These are phyloP conservation scores for Penicillium atrosanguineum DNA, from an alignment of 495 filamentous ascomycete species.

Conservation along the genomic window DNA sequence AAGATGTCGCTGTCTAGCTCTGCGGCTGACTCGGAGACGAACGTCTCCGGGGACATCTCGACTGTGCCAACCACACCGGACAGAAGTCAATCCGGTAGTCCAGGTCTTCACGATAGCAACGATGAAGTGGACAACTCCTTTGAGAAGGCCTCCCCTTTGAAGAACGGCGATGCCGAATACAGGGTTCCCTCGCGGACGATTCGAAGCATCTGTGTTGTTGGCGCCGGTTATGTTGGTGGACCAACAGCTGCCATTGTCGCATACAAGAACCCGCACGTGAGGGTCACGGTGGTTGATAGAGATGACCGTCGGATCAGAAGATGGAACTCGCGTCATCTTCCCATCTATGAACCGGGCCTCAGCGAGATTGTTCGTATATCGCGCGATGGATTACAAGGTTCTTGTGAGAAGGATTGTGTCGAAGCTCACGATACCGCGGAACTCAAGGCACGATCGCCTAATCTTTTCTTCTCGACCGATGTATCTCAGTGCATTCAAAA, in stretches of 20 bases:
- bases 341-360: conserved; percentile 54
- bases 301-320: conserved; percentile 60
- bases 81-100: conserved; percentile 10
- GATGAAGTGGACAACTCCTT: neutral
- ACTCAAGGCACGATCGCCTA: conserved; percentile 23
- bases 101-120: neutral
- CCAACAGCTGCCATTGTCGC: conserved; percentile 74
- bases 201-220: conserved; percentile 11
- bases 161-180: neutral
- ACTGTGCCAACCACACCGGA: conserved; percentile 10
- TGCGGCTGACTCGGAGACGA: conserved; percentile 3
- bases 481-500: conserved; percentile 56
- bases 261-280: conserved; percentile 62
- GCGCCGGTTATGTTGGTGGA: conserved; percentile 33
- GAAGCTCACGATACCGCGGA: neutral
- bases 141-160: neutral
- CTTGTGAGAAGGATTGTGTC: neutral
- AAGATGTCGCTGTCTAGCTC: neutral
- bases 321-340: conserved; percentile 72
- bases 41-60: conserved; percentile 2
- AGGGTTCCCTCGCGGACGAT: neutral
- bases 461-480: conserved; percentile 69
- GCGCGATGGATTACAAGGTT: conserved; percentile 7
- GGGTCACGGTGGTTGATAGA: conserved; percentile 69
- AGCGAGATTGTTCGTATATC: conserved; percentile 40